Percentiles rank a stretch among this genome's conserved stretches.
Conservation (phyloP, 192 early-diverging fungal species). For the Mortierella hygrophila region DNA sequence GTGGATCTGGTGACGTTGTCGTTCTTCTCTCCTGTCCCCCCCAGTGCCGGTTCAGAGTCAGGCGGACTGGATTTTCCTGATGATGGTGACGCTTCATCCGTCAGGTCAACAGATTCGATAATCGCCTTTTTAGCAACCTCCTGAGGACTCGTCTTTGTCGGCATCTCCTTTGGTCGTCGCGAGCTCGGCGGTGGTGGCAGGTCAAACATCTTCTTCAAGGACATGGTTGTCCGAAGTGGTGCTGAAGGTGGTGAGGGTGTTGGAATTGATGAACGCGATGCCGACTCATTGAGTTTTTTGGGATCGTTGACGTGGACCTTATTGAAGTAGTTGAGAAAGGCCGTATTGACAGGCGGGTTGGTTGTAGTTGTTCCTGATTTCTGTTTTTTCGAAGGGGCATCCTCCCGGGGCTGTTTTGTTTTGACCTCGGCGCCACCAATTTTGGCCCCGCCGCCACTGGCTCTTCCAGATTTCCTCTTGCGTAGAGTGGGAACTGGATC, state of each 20-base stretch:
- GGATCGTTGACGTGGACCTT: neutral
- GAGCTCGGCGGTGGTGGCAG: neutral
- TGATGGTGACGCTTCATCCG: neutral
- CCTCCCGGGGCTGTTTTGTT: neutral
- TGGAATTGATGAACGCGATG: neutral
- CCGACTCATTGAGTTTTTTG: neutral
- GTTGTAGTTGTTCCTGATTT: conserved; percentile 1
- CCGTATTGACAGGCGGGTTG: neutral
- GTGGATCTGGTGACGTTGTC: neutral
- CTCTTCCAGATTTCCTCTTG: neutral
- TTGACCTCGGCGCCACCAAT: neutral
- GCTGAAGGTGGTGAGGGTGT: neutral
- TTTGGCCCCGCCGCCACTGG: neutral
- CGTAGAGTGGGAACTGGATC: neutral
- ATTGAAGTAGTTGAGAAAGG: conserved; percentile 23
- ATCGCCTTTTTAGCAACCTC: neutral
- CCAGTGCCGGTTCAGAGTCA: neutral
- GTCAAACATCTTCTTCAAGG: conserved; percentile 4
- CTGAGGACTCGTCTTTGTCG: neutral
- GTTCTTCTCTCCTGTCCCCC: neutral
- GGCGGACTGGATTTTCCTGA: neutral
- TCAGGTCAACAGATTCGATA: neutral
- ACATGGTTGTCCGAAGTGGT: neutral
- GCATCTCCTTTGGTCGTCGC: neutral
- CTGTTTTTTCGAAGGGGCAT: conserved; percentile 7